phyloP scores from a whole-genome alignment of 352 stramenopile species.

The Phytophthora melonis region DNA sequence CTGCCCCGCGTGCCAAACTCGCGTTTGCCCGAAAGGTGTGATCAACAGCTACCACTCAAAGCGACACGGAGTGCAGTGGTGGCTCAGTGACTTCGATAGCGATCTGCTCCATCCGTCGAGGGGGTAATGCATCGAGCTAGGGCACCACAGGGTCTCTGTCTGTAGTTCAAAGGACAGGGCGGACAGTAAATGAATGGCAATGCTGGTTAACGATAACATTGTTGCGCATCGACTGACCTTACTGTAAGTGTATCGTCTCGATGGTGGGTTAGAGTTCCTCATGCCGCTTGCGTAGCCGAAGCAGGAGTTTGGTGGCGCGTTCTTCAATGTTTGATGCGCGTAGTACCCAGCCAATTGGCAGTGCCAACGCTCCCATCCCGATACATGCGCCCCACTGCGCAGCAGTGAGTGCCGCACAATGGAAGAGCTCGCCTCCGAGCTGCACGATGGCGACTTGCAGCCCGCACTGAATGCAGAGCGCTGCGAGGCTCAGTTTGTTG shows the following conservation, averaged over 20 bases:
- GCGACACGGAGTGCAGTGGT: slow-evolving; percentile 55
- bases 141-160: too few relatives aligned
- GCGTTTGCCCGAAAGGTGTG: slow-evolving; percentile 49
- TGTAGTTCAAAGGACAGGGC: too few relatives aligned
- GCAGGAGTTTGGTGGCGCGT: neutral
- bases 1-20: slow-evolving; percentile 61
- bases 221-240: neutral
- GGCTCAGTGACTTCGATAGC: slow-evolving; percentile 55
- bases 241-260: too few relatives aligned
- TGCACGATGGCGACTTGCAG: neutral
- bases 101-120: too few relatives aligned
- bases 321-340: slow-evolving; percentile 28
- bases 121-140: too few relatives aligned
- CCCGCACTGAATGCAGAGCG: neutral
- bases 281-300: neutral
- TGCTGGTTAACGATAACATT: neutral
- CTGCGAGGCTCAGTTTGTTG: too few relatives aligned
- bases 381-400: neutral
- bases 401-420: neutral
- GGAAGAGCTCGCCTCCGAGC: neutral
- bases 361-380: slow-evolving; percentile 11
- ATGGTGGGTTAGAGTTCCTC: neutral
- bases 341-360: slow-evolving; percentile 52
- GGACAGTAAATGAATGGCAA: too few relatives aligned
- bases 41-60: slow-evolving; percentile 61